Conservation (phyloP, 2,329 filamentous ascomycete species). For the Blumeria hordei region DNA sequence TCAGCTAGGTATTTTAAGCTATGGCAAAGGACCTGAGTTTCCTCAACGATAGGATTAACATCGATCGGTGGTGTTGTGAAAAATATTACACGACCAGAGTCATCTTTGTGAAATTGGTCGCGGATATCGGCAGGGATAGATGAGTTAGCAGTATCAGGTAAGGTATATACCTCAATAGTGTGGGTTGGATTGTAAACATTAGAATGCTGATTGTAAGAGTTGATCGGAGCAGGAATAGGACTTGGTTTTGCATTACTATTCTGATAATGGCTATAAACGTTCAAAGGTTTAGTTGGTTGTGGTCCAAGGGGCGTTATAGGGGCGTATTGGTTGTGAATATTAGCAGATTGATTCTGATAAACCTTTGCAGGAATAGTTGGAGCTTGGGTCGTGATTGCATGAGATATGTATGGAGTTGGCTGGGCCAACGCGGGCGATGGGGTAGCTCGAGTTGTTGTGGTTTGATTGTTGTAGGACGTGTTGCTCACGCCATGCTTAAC, state of each 20-base stretch:
- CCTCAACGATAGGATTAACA: slow-evolving; percentile 9
- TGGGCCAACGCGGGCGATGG: slow-evolving; percentile 11
- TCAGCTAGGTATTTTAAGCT: slow-evolving; percentile 25
- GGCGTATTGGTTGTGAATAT: slow-evolving; percentile 6
- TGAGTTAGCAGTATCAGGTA: slow-evolving; percentile 37
- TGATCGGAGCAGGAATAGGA: slow-evolving; percentile 4
- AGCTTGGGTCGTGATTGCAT: slow-evolving; percentile 3
- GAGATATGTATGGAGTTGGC: slow-evolving; percentile 12
- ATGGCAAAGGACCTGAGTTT: slow-evolving; percentile 18
- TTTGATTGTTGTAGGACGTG: slow-evolving; percentile 11
- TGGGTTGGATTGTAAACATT: slow-evolving; percentile 33
- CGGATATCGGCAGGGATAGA: slow-evolving; percentile 40
- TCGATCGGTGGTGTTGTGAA: slow-evolving; percentile 42
- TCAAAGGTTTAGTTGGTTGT: slow-evolving; percentile 9
- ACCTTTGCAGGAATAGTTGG: slow-evolving; percentile 5
- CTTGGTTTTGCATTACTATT: slow-evolving; percentile 6
- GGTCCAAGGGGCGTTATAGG: slow-evolving; percentile 6
- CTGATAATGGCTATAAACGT: slow-evolving; percentile 10
- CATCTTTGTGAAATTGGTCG: slow-evolving; percentile 40
- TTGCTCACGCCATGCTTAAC: slow-evolving; percentile 6
- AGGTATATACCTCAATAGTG: slow-evolving; percentile 35
- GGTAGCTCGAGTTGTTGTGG: slow-evolving; percentile 9
- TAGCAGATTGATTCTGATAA: slow-evolving; percentile 7
- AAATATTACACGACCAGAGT: slow-evolving; percentile 39
- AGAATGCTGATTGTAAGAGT: slow-evolving; percentile 6